phyloP scores from a whole-genome alignment of 2,329 filamentous ascomycete genomes.

The Paecilomyces niveus region DNA sequence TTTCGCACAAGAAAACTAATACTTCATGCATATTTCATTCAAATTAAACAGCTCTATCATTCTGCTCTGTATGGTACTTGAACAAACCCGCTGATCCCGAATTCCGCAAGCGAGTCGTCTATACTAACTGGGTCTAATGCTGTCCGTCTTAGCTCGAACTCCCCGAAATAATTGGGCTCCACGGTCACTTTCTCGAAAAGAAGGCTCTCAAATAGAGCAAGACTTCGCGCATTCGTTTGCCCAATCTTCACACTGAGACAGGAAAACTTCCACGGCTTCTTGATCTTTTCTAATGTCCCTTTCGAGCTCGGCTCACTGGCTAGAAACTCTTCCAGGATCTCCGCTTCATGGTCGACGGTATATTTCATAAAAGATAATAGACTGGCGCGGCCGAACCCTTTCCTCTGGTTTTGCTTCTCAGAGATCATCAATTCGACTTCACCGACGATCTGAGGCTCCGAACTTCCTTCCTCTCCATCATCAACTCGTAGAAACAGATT shows the following conservation, averaged over 20 bases:
- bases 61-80: conserved; percentile 29
- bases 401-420: conserved; percentile 46
- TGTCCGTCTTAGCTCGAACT: conserved; percentile 51
- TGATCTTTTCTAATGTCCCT: conserved; percentile 3
- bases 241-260: conserved; percentile 58
- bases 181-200: conserved; percentile 48
- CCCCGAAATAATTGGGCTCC: conserved; percentile 59
- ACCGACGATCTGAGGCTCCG: conserved; percentile 44
- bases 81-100: conserved; percentile 28
- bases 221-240: conserved; percentile 48
- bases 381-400: conserved; percentile 59
- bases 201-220: conserved; percentile 54
- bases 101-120: conserved; percentile 19
- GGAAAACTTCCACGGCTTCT: conserved; percentile 12
- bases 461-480: conserved; percentile 44
- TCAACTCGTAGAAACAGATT: conserved; percentile 69
- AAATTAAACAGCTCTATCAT: background rate
- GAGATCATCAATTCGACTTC: conserved; percentile 90
- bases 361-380: conserved; percentile 65
- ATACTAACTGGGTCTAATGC: conserved; percentile 21
- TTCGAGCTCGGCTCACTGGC: conserved; percentile 9
- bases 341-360: conserved; percentile 46
- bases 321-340: conserved; percentile 53
- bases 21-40: background rate
- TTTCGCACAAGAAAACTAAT: background rate